phyloP scores from a whole-genome alignment of 2,329 filamentous ascomycete species.

The Claviceps purpurea region DNA sequence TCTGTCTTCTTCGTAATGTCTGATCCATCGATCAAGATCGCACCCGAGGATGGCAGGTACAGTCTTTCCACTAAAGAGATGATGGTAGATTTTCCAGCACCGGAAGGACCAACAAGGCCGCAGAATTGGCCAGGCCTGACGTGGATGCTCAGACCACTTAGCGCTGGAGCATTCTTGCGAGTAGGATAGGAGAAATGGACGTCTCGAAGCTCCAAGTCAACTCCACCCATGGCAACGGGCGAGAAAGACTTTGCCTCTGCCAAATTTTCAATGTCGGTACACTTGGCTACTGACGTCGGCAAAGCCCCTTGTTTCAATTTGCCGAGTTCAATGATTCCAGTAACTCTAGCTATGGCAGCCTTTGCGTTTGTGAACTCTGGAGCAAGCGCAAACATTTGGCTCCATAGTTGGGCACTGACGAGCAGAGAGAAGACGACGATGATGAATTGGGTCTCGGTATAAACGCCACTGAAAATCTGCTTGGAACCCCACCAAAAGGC shows the following conservation, averaged over 20 bases:
- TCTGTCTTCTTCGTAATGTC: conserved; percentile 14
- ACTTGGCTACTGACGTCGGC: background rate
- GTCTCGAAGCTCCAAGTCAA: conserved; percentile 16
- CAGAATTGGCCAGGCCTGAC: conserved; percentile 1
- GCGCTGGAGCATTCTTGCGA: background rate
- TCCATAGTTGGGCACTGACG: conserved; percentile 39
- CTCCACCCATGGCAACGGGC: conserved; percentile 32
- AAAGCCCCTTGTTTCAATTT: background rate
- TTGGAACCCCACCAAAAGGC: conserved; percentile 72
- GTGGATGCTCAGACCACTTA: background rate
- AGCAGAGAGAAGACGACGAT: conserved; percentile 50
- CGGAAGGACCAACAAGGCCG: conserved; percentile 29
- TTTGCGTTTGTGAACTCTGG: conserved; percentile 30
- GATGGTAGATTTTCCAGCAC: conserved; percentile 34
- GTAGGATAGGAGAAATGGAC: conserved; percentile 7
- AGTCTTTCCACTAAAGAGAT: conserved; percentile 37
- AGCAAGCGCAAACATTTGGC: conserved; percentile 51
- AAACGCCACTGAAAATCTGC: conserved; percentile 52
- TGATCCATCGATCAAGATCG: conserved; percentile 33
- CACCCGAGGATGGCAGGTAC: conserved; percentile 35
- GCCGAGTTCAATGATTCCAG: background rate
- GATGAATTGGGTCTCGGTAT: conserved; percentile 56
- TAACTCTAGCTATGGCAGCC: conserved; percentile 2
- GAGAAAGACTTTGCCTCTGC: conserved; percentile 10
- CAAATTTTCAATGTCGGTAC: background rate